Evolutionary conservation across 176 grass and related monocot genomes (phyloP).

Genomic region (Eleusine coracana): DNA sequence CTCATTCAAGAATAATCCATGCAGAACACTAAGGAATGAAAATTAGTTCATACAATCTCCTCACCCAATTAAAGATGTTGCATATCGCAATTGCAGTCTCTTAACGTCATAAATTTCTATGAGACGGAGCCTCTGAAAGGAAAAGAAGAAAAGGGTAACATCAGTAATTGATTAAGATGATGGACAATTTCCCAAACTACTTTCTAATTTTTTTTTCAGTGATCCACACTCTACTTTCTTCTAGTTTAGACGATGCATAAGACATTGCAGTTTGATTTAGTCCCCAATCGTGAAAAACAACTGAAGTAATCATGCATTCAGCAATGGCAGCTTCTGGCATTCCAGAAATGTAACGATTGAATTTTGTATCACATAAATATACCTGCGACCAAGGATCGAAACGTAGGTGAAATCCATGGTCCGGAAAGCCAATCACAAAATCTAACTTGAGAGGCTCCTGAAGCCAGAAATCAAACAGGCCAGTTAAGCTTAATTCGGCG

Average conservation of each 20-base stretch:
- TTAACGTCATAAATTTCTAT: constrained; percentile 97
- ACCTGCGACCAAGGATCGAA: constrained; percentile 99
- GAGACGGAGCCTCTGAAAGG: constrained; percentile 71
- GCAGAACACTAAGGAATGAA: background rate
- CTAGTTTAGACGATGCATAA: background rate
- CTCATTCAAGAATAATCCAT: background rate
- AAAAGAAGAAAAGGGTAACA: background rate
- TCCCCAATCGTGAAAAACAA: constrained; percentile 1
- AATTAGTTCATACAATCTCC: constrained; percentile 17
- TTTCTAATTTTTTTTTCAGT: background rate
- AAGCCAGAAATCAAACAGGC: constrained; percentile 23
- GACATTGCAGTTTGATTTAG: constrained; percentile 11
- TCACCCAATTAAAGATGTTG: constrained; percentile 92
- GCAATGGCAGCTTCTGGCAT: background rate
- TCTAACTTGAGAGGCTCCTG: constrained; percentile 93
- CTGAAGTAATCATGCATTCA: background rate
- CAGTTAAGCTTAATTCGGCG: constrained; percentile 11
- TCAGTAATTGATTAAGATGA: background rate
- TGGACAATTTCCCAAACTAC: background rate
- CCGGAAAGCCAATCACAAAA: constrained; percentile 91
- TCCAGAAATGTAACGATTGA: constrained; percentile 5
- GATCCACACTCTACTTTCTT: background rate
- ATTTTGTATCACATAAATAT: background rate
- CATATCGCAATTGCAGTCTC: constrained; percentile 88
- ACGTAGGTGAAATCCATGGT: constrained; percentile 94